These are phyloP conservation scores for Coemansia sp. DNA, from an alignment of 192 early-diverging fungal genomes.

Conservation along the genomic window DNA sequence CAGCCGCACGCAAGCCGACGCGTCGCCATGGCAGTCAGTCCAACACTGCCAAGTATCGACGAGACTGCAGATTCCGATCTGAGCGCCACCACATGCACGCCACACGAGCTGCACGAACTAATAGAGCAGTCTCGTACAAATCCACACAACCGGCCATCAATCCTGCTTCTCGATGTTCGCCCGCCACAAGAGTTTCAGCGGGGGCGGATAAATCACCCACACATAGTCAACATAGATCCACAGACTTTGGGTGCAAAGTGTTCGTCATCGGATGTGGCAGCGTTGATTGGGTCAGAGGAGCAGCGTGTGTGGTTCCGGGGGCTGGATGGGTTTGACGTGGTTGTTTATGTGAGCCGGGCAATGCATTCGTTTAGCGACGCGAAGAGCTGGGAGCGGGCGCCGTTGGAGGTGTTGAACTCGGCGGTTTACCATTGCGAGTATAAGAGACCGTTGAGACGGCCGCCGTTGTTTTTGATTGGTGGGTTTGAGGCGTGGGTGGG, in stretches of 20 bases:
- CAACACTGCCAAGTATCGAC: conserved; percentile 11
- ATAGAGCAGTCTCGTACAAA: conserved; percentile 38
- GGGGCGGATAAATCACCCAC: conserved; percentile 67
- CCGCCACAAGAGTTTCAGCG: conserved; percentile 64
- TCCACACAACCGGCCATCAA: conserved; percentile 33
- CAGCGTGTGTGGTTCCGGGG: conserved; percentile 67
- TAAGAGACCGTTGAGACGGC: conserved; percentile 50
- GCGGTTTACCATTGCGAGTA: conserved; percentile 68
- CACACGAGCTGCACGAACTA: conserved; percentile 1
- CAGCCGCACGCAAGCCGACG: conserved; percentile 6
- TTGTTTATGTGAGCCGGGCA: conserved; percentile 71
- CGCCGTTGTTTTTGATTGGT: conserved; percentile 72
- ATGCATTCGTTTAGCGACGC: conserved; percentile 48
- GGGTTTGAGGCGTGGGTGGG: conserved; percentile 78
- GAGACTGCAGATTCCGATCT: background rate
- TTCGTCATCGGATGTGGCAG: conserved; percentile 55
- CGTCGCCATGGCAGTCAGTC: conserved; percentile 5
- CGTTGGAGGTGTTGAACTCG: conserved; percentile 52
- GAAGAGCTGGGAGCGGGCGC: conserved; percentile 14
- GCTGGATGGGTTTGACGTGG: conserved; percentile 67
- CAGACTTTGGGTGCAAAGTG: conserved; percentile 60
- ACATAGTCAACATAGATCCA: conserved; percentile 78
- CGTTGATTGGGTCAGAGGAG: conserved; percentile 56
- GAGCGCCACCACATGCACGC: background rate
- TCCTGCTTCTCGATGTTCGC: conserved; percentile 79